A percentile compares a stretch with the other conserved stretches of the same genome.
These are phyloP conservation scores for Parasarocladium wereldwijsianum DNA, from an alignment of 2,329 filamentous ascomycete species.

Conservation along the genomic window DNA sequence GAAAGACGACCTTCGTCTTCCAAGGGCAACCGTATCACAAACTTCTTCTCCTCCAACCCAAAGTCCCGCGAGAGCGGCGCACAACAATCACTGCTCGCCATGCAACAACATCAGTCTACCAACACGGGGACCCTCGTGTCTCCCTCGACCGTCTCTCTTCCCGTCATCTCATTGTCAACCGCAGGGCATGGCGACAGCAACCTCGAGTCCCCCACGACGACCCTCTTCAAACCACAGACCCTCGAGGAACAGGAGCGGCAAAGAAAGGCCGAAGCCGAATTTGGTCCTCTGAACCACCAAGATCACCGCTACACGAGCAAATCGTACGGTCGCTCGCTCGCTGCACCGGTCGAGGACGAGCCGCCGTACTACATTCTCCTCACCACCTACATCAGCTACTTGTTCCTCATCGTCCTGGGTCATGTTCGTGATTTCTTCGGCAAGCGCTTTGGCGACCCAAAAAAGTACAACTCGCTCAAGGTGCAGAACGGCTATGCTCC, in stretches of 20 bases:
- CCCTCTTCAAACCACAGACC: constrained; percentile 75
- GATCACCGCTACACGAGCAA: constrained; percentile 82
- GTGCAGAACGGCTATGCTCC: constrained; percentile 82
- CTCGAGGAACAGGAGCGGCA: constrained; percentile 67
- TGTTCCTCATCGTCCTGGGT: constrained; percentile 88
- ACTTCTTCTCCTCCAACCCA: constrained; percentile 70
- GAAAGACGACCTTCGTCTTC: constrained; percentile 46
- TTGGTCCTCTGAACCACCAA: constrained; percentile 68
- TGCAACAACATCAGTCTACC: constrained; percentile 38
- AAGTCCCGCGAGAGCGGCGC: constrained; percentile 57
- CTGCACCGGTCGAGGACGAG: constrained; percentile 80
- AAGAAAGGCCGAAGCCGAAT: constrained; percentile 74
- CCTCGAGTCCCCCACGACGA: constrained; percentile 58
- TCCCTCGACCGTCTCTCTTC: constrained; percentile 61
- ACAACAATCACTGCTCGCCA: constrained; percentile 52
- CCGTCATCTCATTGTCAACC: constrained; percentile 83
- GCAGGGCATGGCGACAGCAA: constrained; percentile 63
- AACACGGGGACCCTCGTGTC: constrained; percentile 30
- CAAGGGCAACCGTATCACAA: constrained; percentile 63
- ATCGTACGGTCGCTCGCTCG: constrained; percentile 67
- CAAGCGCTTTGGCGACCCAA: constrained; percentile 79
- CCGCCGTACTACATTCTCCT: constrained; percentile 94
- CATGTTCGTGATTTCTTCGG: constrained; percentile 96
- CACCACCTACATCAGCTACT: constrained; percentile 96
- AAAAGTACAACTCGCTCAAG: constrained; percentile 68